These are phyloP conservation scores for Stagonosporopsis chrysanthemi DNA, from an alignment of 2,329 filamentous ascomycete genomes.

Conservation along the genomic window DNA sequence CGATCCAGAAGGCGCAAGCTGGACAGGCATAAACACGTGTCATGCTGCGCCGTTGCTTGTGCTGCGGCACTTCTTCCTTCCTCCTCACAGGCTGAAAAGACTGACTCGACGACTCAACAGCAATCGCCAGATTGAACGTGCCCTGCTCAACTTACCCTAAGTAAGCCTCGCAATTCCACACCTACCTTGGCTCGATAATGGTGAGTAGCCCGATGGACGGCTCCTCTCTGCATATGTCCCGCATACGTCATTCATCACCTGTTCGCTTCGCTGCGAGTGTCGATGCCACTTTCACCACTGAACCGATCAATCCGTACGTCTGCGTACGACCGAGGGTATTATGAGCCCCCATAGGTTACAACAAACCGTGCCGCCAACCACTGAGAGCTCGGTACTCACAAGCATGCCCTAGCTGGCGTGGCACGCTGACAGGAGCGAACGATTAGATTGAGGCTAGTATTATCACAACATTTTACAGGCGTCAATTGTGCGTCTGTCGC, in stretches of 20 bases:
- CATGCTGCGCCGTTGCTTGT: constrained; percentile 6
- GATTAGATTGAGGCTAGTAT: neutral
- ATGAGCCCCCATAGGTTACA: neutral
- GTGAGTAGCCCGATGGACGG: neutral
- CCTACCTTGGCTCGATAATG: constrained; percentile 1
- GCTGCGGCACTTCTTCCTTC: constrained; percentile 11
- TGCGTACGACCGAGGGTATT: neutral
- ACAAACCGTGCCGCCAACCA: neutral
- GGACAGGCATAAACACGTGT: constrained; percentile 12
- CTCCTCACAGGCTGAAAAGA: constrained; percentile 4
- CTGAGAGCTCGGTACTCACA: neutral
- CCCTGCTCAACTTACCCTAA: neutral
- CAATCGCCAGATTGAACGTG: constrained; percentile 1
- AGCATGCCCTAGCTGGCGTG: neutral
- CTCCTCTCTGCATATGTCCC: constrained; percentile 2
- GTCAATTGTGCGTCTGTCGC: constrained; percentile 2
- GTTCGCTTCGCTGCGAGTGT: constrained; percentile 11
- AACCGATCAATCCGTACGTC: neutral
- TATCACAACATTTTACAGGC: neutral
- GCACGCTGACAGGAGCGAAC: neutral
- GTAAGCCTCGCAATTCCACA: neutral
- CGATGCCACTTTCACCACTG: constrained; percentile 8
- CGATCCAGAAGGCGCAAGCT: neutral
- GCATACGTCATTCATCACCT: constrained; percentile 19
- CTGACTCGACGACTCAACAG: constrained; percentile 11